A percentile compares a stretch with the other conserved stretches of the same genome.
Conservation (phyloP, 768 basidiomycete species). For the Mycena floridula region DNA sequence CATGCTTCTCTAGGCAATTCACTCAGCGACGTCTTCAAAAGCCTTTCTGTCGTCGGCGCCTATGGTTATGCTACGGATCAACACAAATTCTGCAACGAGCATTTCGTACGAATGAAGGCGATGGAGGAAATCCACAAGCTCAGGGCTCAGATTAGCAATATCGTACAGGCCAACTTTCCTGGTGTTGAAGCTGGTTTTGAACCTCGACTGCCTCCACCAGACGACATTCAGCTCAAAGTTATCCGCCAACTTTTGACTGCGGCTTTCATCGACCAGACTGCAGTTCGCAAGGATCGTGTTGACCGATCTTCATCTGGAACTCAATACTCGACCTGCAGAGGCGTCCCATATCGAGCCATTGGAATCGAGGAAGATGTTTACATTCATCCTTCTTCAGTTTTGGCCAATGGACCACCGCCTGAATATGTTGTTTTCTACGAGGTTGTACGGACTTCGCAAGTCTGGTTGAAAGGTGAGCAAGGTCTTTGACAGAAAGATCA, state of each 20-base stretch:
- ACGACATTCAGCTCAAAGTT: conserved; percentile 80
- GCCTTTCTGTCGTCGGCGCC: conserved; percentile 92
- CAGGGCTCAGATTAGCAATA: conserved; percentile 79
- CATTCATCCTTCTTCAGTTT: conserved; percentile 85
- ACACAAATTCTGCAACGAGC: conserved; percentile 74
- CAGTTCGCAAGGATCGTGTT: conserved; percentile 80
- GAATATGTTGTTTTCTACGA: conserved; percentile 86
- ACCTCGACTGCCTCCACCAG: conserved; percentile 70
- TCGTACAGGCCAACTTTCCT: conserved; percentile 77
- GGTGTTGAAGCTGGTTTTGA: conserved; percentile 53
- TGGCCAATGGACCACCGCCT: conserved; percentile 65
- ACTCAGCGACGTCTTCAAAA: conserved; percentile 80
- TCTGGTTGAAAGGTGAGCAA: conserved; percentile 89
- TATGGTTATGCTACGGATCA: conserved; percentile 89
- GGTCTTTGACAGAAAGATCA: too few species aligned
- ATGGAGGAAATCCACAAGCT: conserved; percentile 99
- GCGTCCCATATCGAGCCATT: conserved; percentile 77
- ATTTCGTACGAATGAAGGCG: conserved; percentile 91
- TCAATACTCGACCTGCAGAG: conserved; percentile 70
- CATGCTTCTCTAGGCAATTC: conserved; percentile 78
- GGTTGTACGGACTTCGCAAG: conserved; percentile 63
- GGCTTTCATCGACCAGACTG: conserved; percentile 93
- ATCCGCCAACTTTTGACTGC: conserved; percentile 83
- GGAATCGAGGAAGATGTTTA: conserved; percentile 84
- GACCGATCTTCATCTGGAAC: conserved; percentile 53